Conservation (phyloP, 2,329 filamentous ascomycete genomes). For the Paracoccidioides lutzii region DNA sequence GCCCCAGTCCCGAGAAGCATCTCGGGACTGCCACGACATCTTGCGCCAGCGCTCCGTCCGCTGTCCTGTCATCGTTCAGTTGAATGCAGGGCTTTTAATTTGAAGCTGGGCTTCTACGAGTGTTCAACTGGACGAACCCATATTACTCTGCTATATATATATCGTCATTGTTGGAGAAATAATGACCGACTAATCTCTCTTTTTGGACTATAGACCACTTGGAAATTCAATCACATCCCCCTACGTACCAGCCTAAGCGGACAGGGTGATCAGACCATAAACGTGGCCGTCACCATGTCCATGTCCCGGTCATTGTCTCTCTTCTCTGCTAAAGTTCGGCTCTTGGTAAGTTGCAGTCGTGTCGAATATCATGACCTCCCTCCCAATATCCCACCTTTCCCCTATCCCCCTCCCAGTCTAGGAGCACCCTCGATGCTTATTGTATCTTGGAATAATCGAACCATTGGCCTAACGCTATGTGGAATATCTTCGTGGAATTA, state of each 20-base stretch:
- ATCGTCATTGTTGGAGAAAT: too few relatives aligned
- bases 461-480: background rate
- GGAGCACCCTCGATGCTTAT: background rate
- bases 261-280: background rate
- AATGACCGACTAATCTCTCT: too few relatives aligned
- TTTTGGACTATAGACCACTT: background rate
- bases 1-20: background rate
- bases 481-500: slow-evolving; percentile 1
- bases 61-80: background rate
- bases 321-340: slow-evolving; percentile 10
- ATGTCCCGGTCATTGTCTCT: slow-evolving; percentile 3
- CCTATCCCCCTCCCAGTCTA: background rate
- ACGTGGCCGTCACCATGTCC: background rate
- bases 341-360: slow-evolving; percentile 6
- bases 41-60: background rate
- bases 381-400: background rate
- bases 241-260: background rate
- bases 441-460: background rate
- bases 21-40: background rate
- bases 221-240: background rate
- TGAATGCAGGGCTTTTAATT: background rate
- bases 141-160: too few relatives aligned
- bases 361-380: background rate
- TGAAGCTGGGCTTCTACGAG: background rate
- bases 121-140: background rate